phyloP scores from a whole-genome alignment of 352 stramenopile genomes.

The Phytophthora gonapodyides region DNA sequence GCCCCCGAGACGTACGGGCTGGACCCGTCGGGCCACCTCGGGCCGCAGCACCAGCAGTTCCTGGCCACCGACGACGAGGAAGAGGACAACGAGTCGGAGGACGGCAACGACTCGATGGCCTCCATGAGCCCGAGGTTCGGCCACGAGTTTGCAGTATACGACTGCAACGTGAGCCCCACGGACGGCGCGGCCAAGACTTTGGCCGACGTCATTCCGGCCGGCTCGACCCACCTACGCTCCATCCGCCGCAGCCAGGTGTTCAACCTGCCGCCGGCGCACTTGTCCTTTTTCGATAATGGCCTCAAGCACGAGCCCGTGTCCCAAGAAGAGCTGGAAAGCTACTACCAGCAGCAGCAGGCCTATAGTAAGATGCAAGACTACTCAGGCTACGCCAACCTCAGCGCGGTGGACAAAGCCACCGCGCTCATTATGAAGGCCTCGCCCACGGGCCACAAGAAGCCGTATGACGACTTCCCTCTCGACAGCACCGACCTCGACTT shows the following conservation, averaged over 20 bases:
- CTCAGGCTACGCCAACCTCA: slow-evolving; percentile 19
- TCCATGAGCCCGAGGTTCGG: slow-evolving; percentile 54
- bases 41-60: slow-evolving; percentile 40
- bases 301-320: slow-evolving; percentile 14
- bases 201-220: slow-evolving; percentile 46
- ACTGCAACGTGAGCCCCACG: slow-evolving; percentile 60
- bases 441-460: slow-evolving; percentile 17
- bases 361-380: slow-evolving; percentile 7
- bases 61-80: slow-evolving; percentile 37
- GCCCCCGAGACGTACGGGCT: slow-evolving; percentile 71
- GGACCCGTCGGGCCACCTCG: slow-evolving; percentile 57
- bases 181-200: slow-evolving; percentile 48
- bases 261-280: slow-evolving; percentile 27
- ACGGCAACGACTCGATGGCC: slow-evolving; percentile 53
- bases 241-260: slow-evolving; percentile 55
- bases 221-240: slow-evolving; percentile 46
- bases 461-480: slow-evolving; percentile 37
- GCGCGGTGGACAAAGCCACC: slow-evolving; percentile 20
- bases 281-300: slow-evolving; percentile 27
- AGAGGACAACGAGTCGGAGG: slow-evolving; percentile 64
- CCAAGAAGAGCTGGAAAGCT: slow-evolving; percentile 18
- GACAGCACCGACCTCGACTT: slow-evolving; percentile 42
- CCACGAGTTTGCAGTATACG: slow-evolving; percentile 34
- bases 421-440: slow-evolving; percentile 26
- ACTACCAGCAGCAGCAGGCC: slow-evolving; percentile 24